Evolutionary conservation across 139 green algal genomes (phyloP), one percentile per base, ranked within the genome.

Genomic region (Pedinophyceae sp.): DNA sequence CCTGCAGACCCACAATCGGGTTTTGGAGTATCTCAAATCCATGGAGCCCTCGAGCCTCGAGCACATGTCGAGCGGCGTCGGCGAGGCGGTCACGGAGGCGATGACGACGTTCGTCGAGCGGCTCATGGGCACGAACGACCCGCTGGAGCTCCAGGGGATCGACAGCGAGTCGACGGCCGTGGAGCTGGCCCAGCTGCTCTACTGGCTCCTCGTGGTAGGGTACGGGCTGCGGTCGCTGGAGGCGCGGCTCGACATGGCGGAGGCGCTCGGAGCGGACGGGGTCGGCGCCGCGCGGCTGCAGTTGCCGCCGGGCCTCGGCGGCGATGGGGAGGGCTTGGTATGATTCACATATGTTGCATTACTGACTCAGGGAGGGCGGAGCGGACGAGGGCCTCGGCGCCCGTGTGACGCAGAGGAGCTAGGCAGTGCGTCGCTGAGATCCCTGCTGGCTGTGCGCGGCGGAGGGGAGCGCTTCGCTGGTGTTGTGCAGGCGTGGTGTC

Each of bases 91-190:
- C 10, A 40, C 76, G 20, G 80, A 90, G 24, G 83, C 85, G 0
- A 94, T 94, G 79, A 85, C 86, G 59, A 6, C 68, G 2, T 88
- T 94, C 52, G 71, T 94, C 24, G 52, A 75, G 53, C 52, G 79
- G 26, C 60, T 93, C 20, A 67, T 94, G 61, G 76, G 62, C 50
- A 47, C 49, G 45, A 68, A 40, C 34, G 53, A 48, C 49, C n/a
- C 49, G 20, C 20, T 41, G 5, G 49, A 29, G 49, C 49, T 30
- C 23, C 27, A 55, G 49, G 49, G 20, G 24, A 55, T 30, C 24
- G 10, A 7, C 34, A 43, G 34, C 34, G 10, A 43, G 34, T 43
- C 34, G 34, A 59, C 59, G 1, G 52, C 67, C 0, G 41, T 59
- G 22, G 84, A 93, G 69, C 62, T 93, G 34, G 71, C 64, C 3